Evolutionary conservation across 768 basidiomycete genomes (phyloP).

Genomic region (Termitomyces sp.): DNA sequence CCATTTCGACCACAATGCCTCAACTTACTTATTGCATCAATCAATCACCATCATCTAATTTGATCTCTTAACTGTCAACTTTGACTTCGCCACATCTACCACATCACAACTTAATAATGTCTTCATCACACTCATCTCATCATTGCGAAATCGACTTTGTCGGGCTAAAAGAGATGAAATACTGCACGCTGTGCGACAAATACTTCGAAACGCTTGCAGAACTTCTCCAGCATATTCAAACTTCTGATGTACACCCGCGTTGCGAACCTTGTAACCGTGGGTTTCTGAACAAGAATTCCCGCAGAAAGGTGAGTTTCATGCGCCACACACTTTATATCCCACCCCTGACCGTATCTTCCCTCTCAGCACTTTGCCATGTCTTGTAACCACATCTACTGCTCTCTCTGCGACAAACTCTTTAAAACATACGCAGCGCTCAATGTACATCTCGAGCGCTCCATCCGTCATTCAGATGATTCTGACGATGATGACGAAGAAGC

Average conservation of each 20-base stretch:
- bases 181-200: constrained; percentile 3
- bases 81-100: background rate
- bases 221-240: background rate
- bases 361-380: constrained; percentile 7
- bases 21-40: constrained; percentile 2
- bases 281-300: constrained; percentile 9
- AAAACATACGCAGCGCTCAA: constrained; percentile 1
- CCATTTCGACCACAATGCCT: background rate
- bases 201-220: background rate
- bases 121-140: background rate
- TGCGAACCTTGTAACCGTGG: constrained; percentile 2
- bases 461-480: constrained; percentile 7
- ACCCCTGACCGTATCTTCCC: background rate
- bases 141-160: background rate
- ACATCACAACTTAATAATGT: background rate
- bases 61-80: constrained; percentile 1
- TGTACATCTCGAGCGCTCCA: constrained; percentile 5
- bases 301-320: constrained; percentile 4
- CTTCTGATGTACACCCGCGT: constrained; percentile 3
- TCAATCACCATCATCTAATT: constrained; percentile 3
- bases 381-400: constrained; percentile 8
- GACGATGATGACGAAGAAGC: constrained; percentile 3
- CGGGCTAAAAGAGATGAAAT: background rate
- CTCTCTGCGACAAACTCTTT: constrained; percentile 5
- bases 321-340: background rate